A percentile compares a stretch with the other conserved stretches of the same genome.
phyloP scores from a whole-genome alignment of 2,329 filamentous ascomycete genomes.

The Aspergillus viridinutans region DNA sequence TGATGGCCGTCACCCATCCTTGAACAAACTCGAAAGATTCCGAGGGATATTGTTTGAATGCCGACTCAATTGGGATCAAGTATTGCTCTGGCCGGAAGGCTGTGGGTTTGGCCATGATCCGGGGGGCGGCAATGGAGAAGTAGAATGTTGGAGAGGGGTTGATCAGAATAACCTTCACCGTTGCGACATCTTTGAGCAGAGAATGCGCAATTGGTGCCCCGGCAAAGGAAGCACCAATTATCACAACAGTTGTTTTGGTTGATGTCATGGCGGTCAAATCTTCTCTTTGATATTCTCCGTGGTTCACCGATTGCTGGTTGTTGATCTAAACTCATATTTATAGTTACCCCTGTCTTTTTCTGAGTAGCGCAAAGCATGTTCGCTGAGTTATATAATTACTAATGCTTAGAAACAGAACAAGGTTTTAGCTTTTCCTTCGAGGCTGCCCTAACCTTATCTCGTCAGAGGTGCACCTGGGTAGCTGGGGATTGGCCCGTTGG shows the following conservation, averaged over 20 bases:
- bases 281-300: not conserved
- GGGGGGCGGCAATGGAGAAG: slow-evolving; percentile 52
- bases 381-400: not conserved
- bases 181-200: slow-evolving; percentile 31
- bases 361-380: not conserved
- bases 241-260: slow-evolving; percentile 18
- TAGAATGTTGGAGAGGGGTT: slow-evolving; percentile 52
- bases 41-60: slow-evolving; percentile 48
- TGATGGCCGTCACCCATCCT: slow-evolving; percentile 46
- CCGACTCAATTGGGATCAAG: slow-evolving; percentile 47
- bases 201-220: slow-evolving; percentile 35
- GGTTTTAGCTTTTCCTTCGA: not conserved
- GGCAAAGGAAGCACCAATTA: slow-evolving; percentile 38
- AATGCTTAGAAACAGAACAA: not conserved
- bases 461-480: not conserved
- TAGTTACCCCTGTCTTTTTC: not conserved
- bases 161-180: slow-evolving; percentile 50
- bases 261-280: not conserved
- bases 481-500: too few relatives aligned
- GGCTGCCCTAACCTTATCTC: not conserved
- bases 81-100: slow-evolving; percentile 47
- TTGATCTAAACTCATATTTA: not conserved
- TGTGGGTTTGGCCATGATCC: slow-evolving; percentile 47
- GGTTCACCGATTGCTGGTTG: not conserved
- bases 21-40: slow-evolving; percentile 50